Conservation (phyloP, 2,329 filamentous ascomycete species). For the Ambrosiella cleistominuta region DNA sequence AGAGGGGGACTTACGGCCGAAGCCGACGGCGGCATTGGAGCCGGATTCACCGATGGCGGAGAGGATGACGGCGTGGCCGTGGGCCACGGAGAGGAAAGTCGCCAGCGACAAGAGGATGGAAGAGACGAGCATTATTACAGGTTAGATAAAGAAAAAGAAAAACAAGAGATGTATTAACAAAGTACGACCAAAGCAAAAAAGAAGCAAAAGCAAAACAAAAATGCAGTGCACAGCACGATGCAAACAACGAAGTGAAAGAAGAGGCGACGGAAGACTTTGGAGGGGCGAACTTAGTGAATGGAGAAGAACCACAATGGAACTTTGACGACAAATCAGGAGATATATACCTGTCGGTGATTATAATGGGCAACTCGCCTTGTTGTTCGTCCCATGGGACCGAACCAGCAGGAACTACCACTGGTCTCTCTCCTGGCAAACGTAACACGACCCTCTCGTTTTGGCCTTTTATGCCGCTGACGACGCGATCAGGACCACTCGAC, state of each 20-base stretch:
- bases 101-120: slow-evolving; percentile 9
- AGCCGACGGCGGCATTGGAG: slow-evolving; percentile 29
- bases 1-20: slow-evolving; percentile 22
- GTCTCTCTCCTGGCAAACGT: too few relatives aligned
- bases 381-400: too few relatives aligned
- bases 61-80: slow-evolving; percentile 30
- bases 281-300: neutral
- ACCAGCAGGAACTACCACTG: too few relatives aligned
- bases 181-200: neutral
- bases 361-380: too few relatives aligned
- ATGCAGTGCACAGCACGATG: slow-evolving; percentile 7
- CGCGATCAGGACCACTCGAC: too few relatives aligned
- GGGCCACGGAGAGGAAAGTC: slow-evolving; percentile 18
- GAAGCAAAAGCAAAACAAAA: neutral
- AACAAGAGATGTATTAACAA: neutral
- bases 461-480: too few relatives aligned
- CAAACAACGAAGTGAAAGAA: slow-evolving; percentile 2
- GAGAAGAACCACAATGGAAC: neutral
- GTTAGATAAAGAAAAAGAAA: neutral
- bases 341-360: too few relatives aligned
- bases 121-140: slow-evolving; percentile 1
- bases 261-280: neutral
- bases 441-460: too few relatives aligned
- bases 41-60: slow-evolving; percentile 27
- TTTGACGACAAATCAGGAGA: too few relatives aligned